Percentiles rank a stretch among this genome's conserved stretches.
Evolutionary conservation across 768 basidiomycete genomes (phyloP).

Genomic region (Rhodosporidiobolus sp.): DNA sequence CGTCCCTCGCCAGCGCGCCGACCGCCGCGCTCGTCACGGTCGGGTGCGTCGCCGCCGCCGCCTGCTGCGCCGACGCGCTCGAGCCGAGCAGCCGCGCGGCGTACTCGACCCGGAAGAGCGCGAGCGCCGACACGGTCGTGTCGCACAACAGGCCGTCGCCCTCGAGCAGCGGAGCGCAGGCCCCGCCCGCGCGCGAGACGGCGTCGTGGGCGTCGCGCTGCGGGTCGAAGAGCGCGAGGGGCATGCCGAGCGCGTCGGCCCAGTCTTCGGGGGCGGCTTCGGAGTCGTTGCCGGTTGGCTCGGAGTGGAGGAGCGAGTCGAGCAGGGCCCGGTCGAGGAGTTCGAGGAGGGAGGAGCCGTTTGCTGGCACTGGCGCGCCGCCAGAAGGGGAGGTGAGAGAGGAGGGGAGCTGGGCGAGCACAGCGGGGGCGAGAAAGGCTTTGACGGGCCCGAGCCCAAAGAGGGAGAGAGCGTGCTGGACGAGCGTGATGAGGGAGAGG

Average conservation of each 20-base stretch:
- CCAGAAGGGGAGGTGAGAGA: background rate
- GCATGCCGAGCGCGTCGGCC: conserved; percentile 1
- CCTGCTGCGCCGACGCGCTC: background rate
- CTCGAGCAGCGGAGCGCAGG: background rate
- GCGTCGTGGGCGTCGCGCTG: background rate
- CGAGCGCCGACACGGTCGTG: conserved; percentile 17
- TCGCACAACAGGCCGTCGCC: conserved; percentile 29
- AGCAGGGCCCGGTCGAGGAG: background rate
- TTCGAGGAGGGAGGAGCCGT: background rate
- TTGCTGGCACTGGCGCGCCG: background rate
- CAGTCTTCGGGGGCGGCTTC: conserved; percentile 1
- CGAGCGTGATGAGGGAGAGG: conserved; percentile 17
- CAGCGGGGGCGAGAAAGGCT: background rate
- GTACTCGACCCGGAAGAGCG: conserved; percentile 21
- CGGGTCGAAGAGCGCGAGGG: background rate
- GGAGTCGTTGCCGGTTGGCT: background rate
- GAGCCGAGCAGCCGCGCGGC: conserved; percentile 10
- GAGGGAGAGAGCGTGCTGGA: conserved; percentile 36
- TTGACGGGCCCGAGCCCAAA: conserved; percentile 33
- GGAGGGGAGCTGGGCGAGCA: background rate
- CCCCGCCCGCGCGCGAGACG: background rate
- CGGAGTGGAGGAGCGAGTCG: background rate
- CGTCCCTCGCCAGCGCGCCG: conserved; percentile 1
- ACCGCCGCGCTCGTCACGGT: no score
- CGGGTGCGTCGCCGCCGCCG: background rate